Evolutionary conservation across 352 stramenopile species (phyloP), one percentile per base, ranked within the genome.

Genomic region (Globisporangium mamillatum): DNA sequence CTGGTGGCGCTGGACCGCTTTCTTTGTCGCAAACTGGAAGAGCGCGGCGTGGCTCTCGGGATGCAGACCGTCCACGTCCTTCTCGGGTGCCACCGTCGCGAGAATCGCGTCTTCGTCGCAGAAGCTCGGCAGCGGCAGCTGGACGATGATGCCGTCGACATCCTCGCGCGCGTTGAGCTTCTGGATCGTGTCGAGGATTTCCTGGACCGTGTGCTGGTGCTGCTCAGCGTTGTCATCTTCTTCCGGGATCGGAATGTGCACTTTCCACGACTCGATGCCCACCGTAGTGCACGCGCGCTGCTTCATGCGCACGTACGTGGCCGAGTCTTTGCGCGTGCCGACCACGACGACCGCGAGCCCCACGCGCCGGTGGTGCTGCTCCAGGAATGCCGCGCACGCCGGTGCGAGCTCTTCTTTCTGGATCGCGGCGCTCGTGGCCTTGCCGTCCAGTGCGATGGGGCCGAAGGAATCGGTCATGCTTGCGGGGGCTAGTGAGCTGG

Each of bases 271-370:
- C 29, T 71, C 36, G 69, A 99, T 98, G 55, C 97, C 97, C 22
- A 96, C 89, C 69, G 98, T 92, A 0, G 82, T 84, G 73, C 96
- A 99, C 32, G 98, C 96, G 67, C 97, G 98, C 76, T 99, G 97
- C 84, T 99, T 99, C 93, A 99, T 99, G 41, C 97, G 92, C 52
- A 99, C 98, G 76, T 99, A 99, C 53, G 97, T 98, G 48, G 85
- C 87, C 61, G 96, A 99, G 81, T 99, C 98, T 58, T 89, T 94
- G 48, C 97, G 84, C 41, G 86, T 77, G 60, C 97, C 98, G 14
- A 99, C 96, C 58, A 99, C 86, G 38, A 99, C 94, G 7, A 99
- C 96, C 16, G 97, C 98, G n/a, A 99, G 82, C 0, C 98, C 97
- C n/a, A 91, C 79, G 5, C 96, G 91, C 16, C 80, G 87, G 14